Base-by-base conservation (phyloP, 495 filamentous ascomycete genomes). In the Daldinia grandis region DNA sequence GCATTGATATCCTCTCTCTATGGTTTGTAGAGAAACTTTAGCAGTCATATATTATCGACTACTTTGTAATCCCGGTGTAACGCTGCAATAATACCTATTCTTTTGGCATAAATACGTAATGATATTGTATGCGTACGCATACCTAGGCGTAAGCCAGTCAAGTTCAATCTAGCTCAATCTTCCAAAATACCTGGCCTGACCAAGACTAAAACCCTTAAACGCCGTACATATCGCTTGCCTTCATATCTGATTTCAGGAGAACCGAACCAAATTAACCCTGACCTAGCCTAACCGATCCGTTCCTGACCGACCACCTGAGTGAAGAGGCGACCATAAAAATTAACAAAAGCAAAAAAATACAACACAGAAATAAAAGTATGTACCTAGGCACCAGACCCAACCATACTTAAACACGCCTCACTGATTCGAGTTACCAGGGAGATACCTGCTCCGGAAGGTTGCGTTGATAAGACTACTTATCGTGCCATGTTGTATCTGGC, bases 401-500 rank as follows among this genome's bases (percentile, higher is more conserved):
- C 12, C 9, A 10, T 24, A 6, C 53, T 5, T 42, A 37, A 33
- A 53, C 6, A 8, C 1, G 27, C 8, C n/a, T 60, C 25, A 71
- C 4, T 38, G 69, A 27, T 76, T 77, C n/a, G 64, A 44, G 38
- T 59, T 63, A 7, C 78, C 77, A 10, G 80, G 79, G 37, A 81
- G 64, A 47, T 81, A 84, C 37, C 82, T 76, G 51, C 81, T 84
- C 61, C 80, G 68, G 42, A 82, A 76, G 6, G 78, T 79, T n/a
- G 80, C 76, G 30, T 92, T 91, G 55, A 98, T 87, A 66, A 93
- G 86, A 74, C 93, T 97, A 47, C 78, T 78, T 15, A 82, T 80
- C n/a, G 90, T 92, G 9, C 91, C 87, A 17, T 92, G 89, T 74
- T 95, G 92, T 89, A 99, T 97, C 61, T 94, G 91, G 76, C 94